Evolutionary conservation across 2,329 filamentous ascomycete species (phyloP), one percentile per base, ranked within the genome.

Genomic region (Chaetothyriales sp.): DNA sequence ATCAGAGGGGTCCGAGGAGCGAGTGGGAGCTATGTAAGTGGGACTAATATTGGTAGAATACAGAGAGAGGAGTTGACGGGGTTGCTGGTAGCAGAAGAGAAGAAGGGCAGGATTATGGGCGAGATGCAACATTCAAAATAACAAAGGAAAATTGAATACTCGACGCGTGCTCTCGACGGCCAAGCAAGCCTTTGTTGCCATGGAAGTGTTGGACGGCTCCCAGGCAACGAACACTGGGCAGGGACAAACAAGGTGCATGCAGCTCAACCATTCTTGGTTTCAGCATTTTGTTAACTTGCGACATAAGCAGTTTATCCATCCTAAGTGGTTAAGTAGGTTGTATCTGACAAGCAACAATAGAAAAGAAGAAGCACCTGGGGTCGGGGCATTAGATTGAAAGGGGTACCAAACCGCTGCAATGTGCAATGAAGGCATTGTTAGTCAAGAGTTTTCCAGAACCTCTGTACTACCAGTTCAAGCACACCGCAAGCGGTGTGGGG

Each of bases 21-120:
- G 29, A 37, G 4, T 13, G 10, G 13, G 33, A 40, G 33, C 33
- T 40, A 2, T 40, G 13, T 15, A 40, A 40, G 10, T 15, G 10
- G 13, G 33, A 4, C 15, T 3, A 25, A 25, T 6, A 25, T 25
- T 6, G 22, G 22, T 15, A 15, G 33, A 40, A 40, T 40, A 40
- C 33, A 40, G 33, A 33, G 28, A 68, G 10, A 15, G 4, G 33
- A 33, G 29, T 33, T 33, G 29, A 33, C 7, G 9, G 29, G 29
- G 5, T 40, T 33, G 7, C 2, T 13, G 10, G 29, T 33, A 8
- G 10, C 10, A 33, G 29, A 33, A 13, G 29, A 2, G 29, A 33
- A 40, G 33, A 4, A 40, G 10, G 33, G 33, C 2, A 15, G 9
- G 33, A 15, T 15, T 40, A 40, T 40, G 33, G 33, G 33, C 13